Conservation (phyloP, 495 filamentous ascomycete genomes). For the Pyrenopolyporus hunteri region DNA sequence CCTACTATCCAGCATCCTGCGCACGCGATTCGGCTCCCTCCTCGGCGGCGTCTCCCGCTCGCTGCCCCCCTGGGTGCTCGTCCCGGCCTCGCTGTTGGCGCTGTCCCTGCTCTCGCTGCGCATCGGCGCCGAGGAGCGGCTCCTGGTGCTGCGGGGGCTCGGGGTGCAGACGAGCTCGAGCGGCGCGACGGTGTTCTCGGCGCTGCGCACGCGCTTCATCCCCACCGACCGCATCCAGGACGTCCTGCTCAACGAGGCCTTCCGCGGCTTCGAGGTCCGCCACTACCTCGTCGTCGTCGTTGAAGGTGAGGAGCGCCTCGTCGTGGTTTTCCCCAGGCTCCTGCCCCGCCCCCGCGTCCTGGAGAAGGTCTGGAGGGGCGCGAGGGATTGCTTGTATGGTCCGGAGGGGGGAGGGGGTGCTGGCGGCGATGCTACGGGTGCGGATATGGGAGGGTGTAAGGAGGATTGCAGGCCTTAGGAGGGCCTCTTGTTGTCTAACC, state of each 20-base stretch:
- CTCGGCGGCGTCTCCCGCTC: slow-evolving; percentile 17
- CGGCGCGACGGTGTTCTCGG: slow-evolving; percentile 64
- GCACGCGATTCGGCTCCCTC: slow-evolving; percentile 12
- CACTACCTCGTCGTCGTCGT: slow-evolving; percentile 92
- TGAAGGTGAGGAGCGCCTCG: slow-evolving; percentile 83
- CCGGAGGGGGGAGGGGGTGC: slow-evolving; percentile 42
- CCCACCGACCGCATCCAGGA: slow-evolving; percentile 90
- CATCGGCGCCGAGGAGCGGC: slow-evolving; percentile 73
- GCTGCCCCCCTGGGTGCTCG: slow-evolving; percentile 43
- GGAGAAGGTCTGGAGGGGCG: slow-evolving; percentile 86
- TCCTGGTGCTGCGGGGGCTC: slow-evolving; percentile 85
- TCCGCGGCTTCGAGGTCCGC: slow-evolving; percentile 87
- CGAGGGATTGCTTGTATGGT: slow-evolving; percentile 77
- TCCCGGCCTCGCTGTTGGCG: slow-evolving; percentile 39
- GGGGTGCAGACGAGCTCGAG: slow-evolving; percentile 87
- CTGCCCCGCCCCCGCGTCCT: slow-evolving; percentile 71
- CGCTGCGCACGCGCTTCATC: slow-evolving; percentile 79
- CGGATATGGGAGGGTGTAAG: slow-evolving; percentile 11
- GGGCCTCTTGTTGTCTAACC: neutral
- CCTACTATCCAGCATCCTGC: slow-evolving; percentile 43
- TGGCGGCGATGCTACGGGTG: neutral
- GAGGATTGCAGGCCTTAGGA: slow-evolving; percentile 2
- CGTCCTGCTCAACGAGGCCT: slow-evolving; percentile 94
- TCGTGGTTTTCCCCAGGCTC: slow-evolving; percentile 90
- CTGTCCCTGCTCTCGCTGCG: slow-evolving; percentile 49